Evolutionary conservation across 257 asterid species (phyloP), one percentile per base, ranked within the genome.

Genomic region (Cynanchum wilfordii): DNA sequence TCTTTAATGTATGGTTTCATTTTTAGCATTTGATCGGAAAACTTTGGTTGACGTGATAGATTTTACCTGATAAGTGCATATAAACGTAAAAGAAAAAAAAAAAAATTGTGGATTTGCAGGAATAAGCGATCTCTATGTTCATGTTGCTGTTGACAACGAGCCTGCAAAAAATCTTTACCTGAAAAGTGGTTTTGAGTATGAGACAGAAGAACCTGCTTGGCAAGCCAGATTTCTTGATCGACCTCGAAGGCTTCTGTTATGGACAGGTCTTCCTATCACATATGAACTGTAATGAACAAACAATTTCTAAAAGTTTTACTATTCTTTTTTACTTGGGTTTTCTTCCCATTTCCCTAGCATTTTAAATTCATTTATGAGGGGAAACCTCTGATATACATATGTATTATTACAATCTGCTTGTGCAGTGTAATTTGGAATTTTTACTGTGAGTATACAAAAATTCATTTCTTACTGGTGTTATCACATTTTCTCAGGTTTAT

Each of bases 131-230:
- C 75, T 94, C 79, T 94, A 94, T 45, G 97, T 94, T 67, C 97
- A 91, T 20, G 98, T 91, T 75, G 97, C 98, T 24, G 87, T 86
- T 80, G 90, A 94, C 68, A 94, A 94, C 42, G 95, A 84, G 78
- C 81, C 96, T 40, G 97, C 98, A 15, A 86, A 84, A 82, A 91
- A 87, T 71, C 84, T 94, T 54, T 94, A 94, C 88, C 22, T 79
- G 69, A 94, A 94, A 80, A 81, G 97, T 78, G 97, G 97, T 54
- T 94, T 94, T 81, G 81, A 82, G n/a, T 50, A 69, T 0, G 97
- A 94, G 86, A 89, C 86, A 0, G 98, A 94, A 20, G 98, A 94
- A 78, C 96, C 97, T 64, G 95, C 98, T 5, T 89, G 96, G 96
- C 91, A 87, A 88, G 98, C 98, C 20, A 79, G 97, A 89, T 94